Evolutionary conservation across 169 alveolate species (phyloP).

Genomic region (Fabrea salina): DNA sequence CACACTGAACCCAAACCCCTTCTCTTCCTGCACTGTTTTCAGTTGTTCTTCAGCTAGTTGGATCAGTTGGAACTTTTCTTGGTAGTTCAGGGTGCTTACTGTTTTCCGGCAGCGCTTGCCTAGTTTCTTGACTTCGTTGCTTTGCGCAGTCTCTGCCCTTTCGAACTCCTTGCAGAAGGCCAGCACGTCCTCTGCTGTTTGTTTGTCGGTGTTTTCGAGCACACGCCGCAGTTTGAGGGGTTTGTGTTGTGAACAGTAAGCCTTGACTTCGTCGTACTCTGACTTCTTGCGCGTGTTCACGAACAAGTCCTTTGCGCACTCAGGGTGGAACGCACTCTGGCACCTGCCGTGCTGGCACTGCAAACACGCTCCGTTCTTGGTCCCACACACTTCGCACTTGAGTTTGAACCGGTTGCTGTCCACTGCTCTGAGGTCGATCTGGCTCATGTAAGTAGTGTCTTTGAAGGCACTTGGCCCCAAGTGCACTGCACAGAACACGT

Average conservation of each 20-base stretch:
- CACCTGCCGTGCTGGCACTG: constrained; percentile 27
- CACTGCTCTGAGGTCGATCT: background rate
- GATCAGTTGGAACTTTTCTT: background rate
- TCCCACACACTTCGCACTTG: constrained; percentile 14
- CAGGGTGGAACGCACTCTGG: constrained; percentile 28
- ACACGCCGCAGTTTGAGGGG: constrained; percentile 24
- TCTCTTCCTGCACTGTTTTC: background rate
- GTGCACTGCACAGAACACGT: constrained; percentile 24
- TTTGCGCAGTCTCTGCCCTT: background rate
- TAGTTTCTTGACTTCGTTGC: background rate
- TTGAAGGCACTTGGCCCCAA: background rate
- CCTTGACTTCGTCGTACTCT: constrained; percentile 14
- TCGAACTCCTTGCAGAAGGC: background rate
- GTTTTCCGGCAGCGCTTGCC: background rate
- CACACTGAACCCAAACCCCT: background rate
- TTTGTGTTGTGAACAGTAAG: constrained; percentile 6
- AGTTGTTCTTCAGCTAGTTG: background rate
- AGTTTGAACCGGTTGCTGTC: constrained; percentile 15
- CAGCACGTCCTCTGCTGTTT: background rate
- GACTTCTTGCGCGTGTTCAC: constrained; percentile 9
- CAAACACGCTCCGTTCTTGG: constrained; percentile 32
- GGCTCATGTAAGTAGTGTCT: background rate
- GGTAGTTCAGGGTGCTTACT: background rate
- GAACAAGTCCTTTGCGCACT: constrained; percentile 24
- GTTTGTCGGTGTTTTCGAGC: constrained; percentile 20